Conservation (phyloP, 805 yeast species). For the Ogataea kodamae region DNA sequence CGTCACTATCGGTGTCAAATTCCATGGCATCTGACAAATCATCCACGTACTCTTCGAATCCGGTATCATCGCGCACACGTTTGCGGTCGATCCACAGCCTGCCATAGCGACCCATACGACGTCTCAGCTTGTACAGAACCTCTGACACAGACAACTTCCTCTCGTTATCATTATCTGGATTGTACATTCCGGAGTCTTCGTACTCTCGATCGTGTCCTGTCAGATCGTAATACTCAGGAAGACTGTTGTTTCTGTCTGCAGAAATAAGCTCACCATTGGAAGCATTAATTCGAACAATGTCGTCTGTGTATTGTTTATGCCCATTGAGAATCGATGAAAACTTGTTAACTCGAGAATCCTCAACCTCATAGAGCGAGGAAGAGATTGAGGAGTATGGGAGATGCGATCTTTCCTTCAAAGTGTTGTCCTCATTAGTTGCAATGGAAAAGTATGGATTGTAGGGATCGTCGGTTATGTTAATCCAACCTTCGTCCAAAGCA, state of each 20-base stretch:
- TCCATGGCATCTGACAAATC: constrained; percentile 23
- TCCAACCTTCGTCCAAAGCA: constrained; percentile 68
- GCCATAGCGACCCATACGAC: constrained; percentile 71
- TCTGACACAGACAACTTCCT: constrained; percentile 38
- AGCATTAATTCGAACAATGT: constrained; percentile 40
- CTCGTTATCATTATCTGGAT: constrained; percentile 17
- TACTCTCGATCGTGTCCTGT: constrained; percentile 24
- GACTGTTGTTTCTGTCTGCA: constrained; percentile 32
- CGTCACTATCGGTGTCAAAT: constrained; percentile 10
- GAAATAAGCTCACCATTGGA: constrained; percentile 47
- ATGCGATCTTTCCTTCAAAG: constrained; percentile 52
- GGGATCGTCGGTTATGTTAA: constrained; percentile 84
- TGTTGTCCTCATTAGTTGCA: constrained; percentile 45
- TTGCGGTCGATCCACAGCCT: constrained; percentile 70
- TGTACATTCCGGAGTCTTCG: constrained; percentile 22
- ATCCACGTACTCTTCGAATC: constrained; percentile 15
- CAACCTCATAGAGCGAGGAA: constrained; percentile 61
- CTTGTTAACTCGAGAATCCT: constrained; percentile 54
- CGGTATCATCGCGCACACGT: constrained; percentile 36
- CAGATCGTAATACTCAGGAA: constrained; percentile 45
- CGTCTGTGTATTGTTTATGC: constrained; percentile 37
- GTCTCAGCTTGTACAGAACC: constrained; percentile 60
- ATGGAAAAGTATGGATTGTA: constrained; percentile 77
- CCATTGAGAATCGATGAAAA: constrained; percentile 43
- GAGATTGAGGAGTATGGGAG: constrained; percentile 80